Evolutionary conservation across 2,329 filamentous ascomycete genomes (phyloP), one percentile per base, ranked within the genome.

Genomic region (Metarhizium robertsii): DNA sequence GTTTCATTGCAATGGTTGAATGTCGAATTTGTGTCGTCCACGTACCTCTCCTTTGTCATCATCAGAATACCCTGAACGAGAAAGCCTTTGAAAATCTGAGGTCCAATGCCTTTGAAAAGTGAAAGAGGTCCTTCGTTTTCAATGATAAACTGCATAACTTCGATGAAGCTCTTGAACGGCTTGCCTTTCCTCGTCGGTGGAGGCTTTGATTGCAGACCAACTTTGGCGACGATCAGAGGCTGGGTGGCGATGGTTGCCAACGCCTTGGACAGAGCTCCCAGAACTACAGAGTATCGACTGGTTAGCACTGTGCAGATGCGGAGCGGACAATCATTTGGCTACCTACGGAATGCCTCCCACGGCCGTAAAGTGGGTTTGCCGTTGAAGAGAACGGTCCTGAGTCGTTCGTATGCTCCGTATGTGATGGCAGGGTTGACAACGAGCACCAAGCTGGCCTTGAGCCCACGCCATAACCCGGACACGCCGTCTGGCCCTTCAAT

Each of bases 371-470:
- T 88, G 36, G 78, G 75, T 74, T 88, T 91, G 32, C 85, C 87
- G 0, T 90, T 87, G 69, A 90, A 97, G 30, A 96, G 64, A 10
- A 83, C 64, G 40, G 87, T 85, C 72, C 88, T 88, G 61, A 97
- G 75, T 62, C 92, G 84, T 75, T 99, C 92, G 67, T 97, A 99
- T 54, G 92, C 91, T 53, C 94, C 94, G 65, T 99, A 99, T 50
- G 94, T 99, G 69, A 99, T 99, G 50, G 92, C 90, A 11, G 94
- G 94, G 69, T 99, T 99, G 58, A 97, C 83, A 11, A 97, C 92
- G 57, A 99, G 80, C 34, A 99, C 92, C 68, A 99, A 79, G 70
- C 92, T 96, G 54, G 94, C 94, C 75, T 96, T 96, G 63, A 99
- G 74, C 8, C 94, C 94, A 71, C 92, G 86, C 94, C 94, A 99